Evolutionary conservation across 1,139 yeast genomes (phyloP), one percentile per base, ranked within the genome.

Genomic region (Scheffersomyces segobiensis): DNA sequence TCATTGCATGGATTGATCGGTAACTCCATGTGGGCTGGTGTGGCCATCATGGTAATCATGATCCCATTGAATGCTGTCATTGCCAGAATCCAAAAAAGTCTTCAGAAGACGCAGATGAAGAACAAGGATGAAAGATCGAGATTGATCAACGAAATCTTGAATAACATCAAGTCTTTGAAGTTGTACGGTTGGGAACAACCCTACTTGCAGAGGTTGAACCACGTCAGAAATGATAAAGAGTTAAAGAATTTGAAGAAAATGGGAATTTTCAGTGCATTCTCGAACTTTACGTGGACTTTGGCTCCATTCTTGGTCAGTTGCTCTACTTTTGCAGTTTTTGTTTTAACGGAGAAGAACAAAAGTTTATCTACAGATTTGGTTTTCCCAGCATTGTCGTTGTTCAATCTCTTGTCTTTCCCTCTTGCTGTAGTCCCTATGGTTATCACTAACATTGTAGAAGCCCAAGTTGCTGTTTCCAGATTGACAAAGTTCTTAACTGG

Each of bases 21-120:
- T 49, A 87, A 89, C 64, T 84, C 96, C 39, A 95, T 95, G 98
- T 93, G 98, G 98, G 90, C 97, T 52, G 99, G 99, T 74, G 97
- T 95, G 32, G 75, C 83, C 18, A 86, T 95, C 60, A 88, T 95
- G 88, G 71, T 90, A 7, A 70, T 93, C 54, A 89, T 93, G 88
- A 88, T 95, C 65, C 98, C 98, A 10, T 71, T 93, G 57, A 95
- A 95, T 71, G 88, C 93, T 1, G 73, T 79, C 49, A 80, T 95
- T 63, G 95, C 96, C 60, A 83, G 84, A 65, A 78, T 80, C 62
- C 97, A 91, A 75, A 92, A 89, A 74, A 79, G 74, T 17, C 79
- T 93, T 62, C 99, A 95, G 75, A 79, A 88, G 63, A 69, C 78
- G 4, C 84, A 80, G 67, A 80, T 80, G 84, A 74, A 72, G 54